Evolutionary conservation across 2,329 filamentous ascomycete genomes (phyloP).

Genomic region (Cladosporium sp.): DNA sequence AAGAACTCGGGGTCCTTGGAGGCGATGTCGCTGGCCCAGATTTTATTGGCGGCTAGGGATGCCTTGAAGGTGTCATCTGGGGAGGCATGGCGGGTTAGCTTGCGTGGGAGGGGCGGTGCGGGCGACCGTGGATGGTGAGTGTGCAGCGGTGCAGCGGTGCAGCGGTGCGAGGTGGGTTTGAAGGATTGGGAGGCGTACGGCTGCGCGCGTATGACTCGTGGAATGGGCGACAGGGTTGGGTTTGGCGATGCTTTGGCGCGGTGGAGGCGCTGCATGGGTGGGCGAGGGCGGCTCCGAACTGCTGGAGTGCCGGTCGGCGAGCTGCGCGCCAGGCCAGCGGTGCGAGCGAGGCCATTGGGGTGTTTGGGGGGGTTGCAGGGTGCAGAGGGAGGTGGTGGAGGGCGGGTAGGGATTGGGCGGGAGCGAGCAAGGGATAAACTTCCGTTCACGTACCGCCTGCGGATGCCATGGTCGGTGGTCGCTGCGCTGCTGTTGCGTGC

Average conservation of each 20-base stretch:
- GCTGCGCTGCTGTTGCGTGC: no score
- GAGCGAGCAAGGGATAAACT: not conserved
- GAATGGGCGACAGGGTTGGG: constrained; percentile 8
- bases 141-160: not conserved
- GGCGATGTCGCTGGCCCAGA: constrained; percentile 61
- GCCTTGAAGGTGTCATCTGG: constrained; percentile 29
- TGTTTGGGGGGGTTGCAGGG: not conserved
- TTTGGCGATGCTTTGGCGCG: not conserved
- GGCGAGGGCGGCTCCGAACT: not conserved
- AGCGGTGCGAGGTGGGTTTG: not conserved
- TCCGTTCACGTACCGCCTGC: constrained; percentile 1
- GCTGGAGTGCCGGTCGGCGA: not conserved
- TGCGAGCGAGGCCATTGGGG: constrained; percentile 1
- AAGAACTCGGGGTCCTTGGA: constrained; percentile 67
- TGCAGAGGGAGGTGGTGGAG: not conserved
- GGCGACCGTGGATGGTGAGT: not conserved
- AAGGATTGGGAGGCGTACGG: constrained; percentile 2
- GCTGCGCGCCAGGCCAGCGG: constrained; percentile 4
- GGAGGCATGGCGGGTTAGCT: not conserved
- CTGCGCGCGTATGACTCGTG: constrained; percentile 7
- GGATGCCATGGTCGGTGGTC: not conserved
- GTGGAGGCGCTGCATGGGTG: constrained; percentile 1
- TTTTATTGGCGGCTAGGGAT: constrained; percentile 61
- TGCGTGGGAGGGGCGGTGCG: not conserved
- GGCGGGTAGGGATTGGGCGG: not conserved